Evolutionary conservation across 2,329 filamentous ascomycete species (phyloP).

Genomic region (Sclerotiophoma versabilis): DNA sequence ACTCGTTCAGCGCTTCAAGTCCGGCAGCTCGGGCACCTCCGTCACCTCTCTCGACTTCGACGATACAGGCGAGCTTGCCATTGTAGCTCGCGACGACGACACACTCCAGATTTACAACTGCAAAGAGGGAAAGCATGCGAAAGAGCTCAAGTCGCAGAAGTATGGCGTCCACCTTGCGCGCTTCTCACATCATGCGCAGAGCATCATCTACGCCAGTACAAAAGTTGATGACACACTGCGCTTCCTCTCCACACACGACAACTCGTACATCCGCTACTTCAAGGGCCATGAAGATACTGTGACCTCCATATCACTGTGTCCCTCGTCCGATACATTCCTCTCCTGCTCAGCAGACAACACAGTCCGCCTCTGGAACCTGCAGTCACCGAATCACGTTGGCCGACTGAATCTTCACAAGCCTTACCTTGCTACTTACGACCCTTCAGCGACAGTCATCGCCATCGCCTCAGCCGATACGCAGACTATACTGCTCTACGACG

Average conservation of each 20-base stretch:
- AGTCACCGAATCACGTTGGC: constrained; percentile 79
- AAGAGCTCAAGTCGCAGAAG: constrained; percentile 91
- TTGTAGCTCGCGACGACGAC: constrained; percentile 91
- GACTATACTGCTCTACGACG: constrained; percentile 86
- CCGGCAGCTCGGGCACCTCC: constrained; percentile 60
- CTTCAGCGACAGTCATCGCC: constrained; percentile 89
- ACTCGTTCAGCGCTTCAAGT: constrained; percentile 53
- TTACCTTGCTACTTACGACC: constrained; percentile 87
- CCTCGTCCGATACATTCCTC: constrained; percentile 87
- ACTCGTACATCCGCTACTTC: constrained; percentile 96
- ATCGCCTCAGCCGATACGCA: constrained; percentile 83
- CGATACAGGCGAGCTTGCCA: constrained; percentile 89
- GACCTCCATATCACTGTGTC: constrained; percentile 83
- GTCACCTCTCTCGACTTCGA: constrained; percentile 96
- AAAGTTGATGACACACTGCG: constrained; percentile 90
- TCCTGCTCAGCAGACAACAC: constrained; percentile 92
- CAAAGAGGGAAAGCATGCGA: constrained; percentile 86
- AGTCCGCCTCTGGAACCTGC: constrained; percentile 87
- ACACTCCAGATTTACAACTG: constrained; percentile 96
- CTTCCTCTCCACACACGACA: constrained; percentile 91
- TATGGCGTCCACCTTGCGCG: constrained; percentile 94
- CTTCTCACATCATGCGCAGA: constrained; percentile 90
- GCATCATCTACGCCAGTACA: constrained; percentile 94
- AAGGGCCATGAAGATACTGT: constrained; percentile 86
- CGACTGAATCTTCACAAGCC: constrained; percentile 81